Conservation (phyloP, 139 green algal species). For the Coelastrella sp. region DNA sequence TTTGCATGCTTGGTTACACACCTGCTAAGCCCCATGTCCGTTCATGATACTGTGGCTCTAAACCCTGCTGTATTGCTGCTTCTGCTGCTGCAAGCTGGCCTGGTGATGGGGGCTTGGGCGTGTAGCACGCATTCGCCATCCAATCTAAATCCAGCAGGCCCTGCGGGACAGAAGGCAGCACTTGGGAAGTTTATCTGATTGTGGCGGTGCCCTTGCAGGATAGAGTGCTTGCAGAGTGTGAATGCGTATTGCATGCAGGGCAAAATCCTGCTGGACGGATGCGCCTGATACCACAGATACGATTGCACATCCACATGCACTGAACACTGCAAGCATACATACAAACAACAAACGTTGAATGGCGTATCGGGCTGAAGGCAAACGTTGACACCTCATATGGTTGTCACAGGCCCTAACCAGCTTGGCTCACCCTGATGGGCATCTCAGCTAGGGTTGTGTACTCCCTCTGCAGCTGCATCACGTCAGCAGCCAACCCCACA, state of each 20-base stretch:
- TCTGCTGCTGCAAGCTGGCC: neutral
- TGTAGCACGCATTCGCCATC: neutral
- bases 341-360: too few relatives aligned
- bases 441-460: neutral
- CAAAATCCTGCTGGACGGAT: too few relatives aligned
- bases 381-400: too few relatives aligned
- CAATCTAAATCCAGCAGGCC: neutral
- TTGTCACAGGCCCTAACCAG: neutral
- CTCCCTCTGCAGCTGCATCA: slow-evolving; percentile 3
- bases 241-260: too few relatives aligned
- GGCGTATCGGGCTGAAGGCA: too few relatives aligned
- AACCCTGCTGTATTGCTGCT: neutral
- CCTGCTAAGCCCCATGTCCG: slow-evolving; percentile 20
- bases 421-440: neutral
- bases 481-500: neutral
- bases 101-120: neutral
- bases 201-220: neutral
- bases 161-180: neutral
- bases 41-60: neutral
- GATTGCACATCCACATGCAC: too few relatives aligned
- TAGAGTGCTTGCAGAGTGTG: neutral
- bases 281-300: too few relatives aligned
- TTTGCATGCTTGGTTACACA: neutral
- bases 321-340: too few relatives aligned
- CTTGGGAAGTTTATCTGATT: neutral